A percentile compares a stretch with the other conserved stretches of the same genome.
phyloP scores from a whole-genome alignment of 768 basidiomycete genomes.

The Tubosaeta sp. region DNA sequence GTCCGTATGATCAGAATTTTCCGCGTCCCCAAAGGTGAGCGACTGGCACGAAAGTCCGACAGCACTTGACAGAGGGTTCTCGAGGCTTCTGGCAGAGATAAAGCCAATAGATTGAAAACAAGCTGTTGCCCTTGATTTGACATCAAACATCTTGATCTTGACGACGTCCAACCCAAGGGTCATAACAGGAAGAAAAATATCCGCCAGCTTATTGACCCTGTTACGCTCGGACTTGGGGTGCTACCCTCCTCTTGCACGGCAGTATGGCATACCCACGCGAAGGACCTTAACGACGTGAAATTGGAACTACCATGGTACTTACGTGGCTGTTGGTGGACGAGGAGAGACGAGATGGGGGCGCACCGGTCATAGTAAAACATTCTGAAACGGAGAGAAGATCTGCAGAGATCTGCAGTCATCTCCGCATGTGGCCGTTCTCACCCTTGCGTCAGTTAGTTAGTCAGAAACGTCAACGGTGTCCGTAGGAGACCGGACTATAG shows the following conservation, averaged over 20 bases:
- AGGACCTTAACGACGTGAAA: constrained; percentile 6
- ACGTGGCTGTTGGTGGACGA: constrained; percentile 2
- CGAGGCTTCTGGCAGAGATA: constrained; percentile 7
- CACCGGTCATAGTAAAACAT: constrained; percentile 11
- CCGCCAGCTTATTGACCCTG: constrained; percentile 3
- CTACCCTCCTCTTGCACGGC: not conserved
- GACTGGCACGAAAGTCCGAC: constrained; percentile 7
- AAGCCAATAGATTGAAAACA: constrained; percentile 5
- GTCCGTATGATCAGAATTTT: not conserved
- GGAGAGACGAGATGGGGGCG: constrained; percentile 16
- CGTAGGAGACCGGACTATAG: constrained; percentile 15
- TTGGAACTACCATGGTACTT: constrained; percentile 1
- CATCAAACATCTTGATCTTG: not conserved
- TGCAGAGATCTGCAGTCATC: constrained; percentile 18
- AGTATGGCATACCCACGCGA: constrained; percentile 5
- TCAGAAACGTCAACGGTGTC: constrained; percentile 12
- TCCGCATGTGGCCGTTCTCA: constrained; percentile 7
- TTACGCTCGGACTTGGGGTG: not conserved
- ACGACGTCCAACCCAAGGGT: constrained; percentile 7
- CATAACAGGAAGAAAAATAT: constrained; percentile 1
- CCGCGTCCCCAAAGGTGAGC: not conserved
- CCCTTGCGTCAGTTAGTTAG: constrained; percentile 8
- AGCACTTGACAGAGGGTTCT: constrained; percentile 7
- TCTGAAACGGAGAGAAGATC: constrained; percentile 22
- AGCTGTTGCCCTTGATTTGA: not conserved